Conservation (phyloP, 139 green algal genomes). For the Micromonas pusilla region DNA sequence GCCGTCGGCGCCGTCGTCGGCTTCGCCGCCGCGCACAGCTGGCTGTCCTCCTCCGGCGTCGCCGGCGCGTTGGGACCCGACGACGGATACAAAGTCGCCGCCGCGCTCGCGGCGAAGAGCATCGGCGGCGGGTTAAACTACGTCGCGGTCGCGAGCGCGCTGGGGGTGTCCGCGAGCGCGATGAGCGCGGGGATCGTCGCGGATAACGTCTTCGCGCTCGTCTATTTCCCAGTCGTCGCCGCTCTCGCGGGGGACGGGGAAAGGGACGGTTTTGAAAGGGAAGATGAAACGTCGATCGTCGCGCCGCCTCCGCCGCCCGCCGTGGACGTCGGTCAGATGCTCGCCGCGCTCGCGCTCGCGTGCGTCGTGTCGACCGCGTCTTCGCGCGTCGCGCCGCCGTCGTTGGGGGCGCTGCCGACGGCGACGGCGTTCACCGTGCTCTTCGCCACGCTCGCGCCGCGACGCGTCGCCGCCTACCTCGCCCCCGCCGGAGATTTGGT, state of each 20-base stretch:
- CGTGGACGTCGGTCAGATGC: neutral
- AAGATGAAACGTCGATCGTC: too few species aligned
- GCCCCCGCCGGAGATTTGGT: neutral
- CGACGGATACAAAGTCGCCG: slow-evolving; percentile 18
- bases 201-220: slow-evolving; percentile 33
- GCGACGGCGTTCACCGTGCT: neutral
- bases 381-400: neutral
- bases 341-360: neutral
- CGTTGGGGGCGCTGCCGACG: neutral
- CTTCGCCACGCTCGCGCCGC: neutral
- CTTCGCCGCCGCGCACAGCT: neutral
- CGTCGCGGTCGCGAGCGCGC: slow-evolving; percentile 5
- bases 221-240: slow-evolving; percentile 33
- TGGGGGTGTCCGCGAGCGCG: neutral
- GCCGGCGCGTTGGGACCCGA: neutral
- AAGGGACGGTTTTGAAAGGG: neutral
- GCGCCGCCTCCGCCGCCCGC: too few species aligned
- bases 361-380: neutral
- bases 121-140: slow-evolving; percentile 35
- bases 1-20: slow-evolving; percentile 13
- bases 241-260: neutral
- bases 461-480: neutral
- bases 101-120: slow-evolving; percentile 34
- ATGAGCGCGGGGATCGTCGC: slow-evolving; percentile 9
- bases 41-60: neutral